phyloP scores from a whole-genome alignment of 257 asterid genomes.

The Solanum chmielewskii region DNA sequence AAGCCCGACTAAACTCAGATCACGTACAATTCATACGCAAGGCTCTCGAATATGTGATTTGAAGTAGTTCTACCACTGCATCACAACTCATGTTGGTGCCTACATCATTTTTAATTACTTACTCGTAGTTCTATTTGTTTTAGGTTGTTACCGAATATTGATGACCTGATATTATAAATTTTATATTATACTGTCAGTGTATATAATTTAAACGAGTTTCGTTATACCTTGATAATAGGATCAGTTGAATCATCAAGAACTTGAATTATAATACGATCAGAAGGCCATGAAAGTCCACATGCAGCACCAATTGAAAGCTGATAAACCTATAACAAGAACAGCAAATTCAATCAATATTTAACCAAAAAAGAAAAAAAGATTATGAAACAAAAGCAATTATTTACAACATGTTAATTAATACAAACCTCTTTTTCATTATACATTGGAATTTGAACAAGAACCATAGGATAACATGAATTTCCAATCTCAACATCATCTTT shows the following conservation, averaged over 20 bases:
- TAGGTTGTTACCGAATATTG: neutral
- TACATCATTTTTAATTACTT: neutral
- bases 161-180: neutral
- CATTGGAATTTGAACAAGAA: conserved; percentile 60
- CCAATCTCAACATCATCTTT: conserved; percentile 41
- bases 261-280: conserved; percentile 54
- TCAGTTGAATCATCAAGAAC: conserved; percentile 84
- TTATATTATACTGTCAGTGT: accelerated
- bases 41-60: neutral
- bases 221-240: conserved; percentile 35
- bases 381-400: neutral
- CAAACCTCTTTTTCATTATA: conserved; percentile 58
- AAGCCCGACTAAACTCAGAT: neutral
- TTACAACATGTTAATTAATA: neutral
- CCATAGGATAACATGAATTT: conserved; percentile 31
- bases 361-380: neutral
- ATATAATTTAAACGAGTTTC: neutral
- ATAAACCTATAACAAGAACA: conserved; percentile 28
- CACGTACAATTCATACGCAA: too few species aligned
- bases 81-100: neutral
- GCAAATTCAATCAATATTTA: neutral
- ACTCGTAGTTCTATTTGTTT: neutral
- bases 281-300: conserved; percentile 74
- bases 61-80: too few species aligned
- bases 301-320: conserved; percentile 77